Conservation (phyloP, 345 rosid genomes). For the Populus pruinosa region DNA sequence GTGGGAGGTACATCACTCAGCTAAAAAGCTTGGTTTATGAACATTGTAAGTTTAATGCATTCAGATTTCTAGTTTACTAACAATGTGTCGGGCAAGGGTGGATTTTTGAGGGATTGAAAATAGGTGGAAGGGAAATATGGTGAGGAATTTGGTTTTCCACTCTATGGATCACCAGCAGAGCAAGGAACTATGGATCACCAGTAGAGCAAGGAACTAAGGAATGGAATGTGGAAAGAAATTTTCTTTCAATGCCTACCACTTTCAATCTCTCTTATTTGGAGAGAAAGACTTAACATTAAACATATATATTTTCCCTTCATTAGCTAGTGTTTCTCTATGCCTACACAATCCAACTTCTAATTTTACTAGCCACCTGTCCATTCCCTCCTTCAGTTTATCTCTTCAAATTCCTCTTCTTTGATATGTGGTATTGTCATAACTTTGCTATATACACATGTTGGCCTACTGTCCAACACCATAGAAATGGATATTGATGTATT, state of each 20-base stretch:
- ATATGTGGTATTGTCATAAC: too few species aligned
- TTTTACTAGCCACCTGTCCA: neutral
- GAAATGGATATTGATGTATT: too few species aligned
- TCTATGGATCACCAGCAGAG: neutral
- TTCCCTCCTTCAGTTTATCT: neutral
- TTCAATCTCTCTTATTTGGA: neutral
- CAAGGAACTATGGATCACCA: neutral
- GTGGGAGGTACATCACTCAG: neutral
- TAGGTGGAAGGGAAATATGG: neutral
- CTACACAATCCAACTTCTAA: neutral
- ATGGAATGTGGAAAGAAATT: neutral
- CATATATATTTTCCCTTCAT: neutral
- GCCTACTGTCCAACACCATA: too few species aligned
- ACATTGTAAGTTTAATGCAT: neutral
- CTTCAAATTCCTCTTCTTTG: too few species aligned
- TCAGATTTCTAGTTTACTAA: neutral
- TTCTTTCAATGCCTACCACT: neutral
- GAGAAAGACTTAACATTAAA: neutral
- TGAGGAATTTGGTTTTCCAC: neutral
- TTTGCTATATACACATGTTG: too few species aligned
- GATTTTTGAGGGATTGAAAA: neutral
- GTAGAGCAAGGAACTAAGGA: neutral
- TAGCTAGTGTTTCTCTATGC: neutral
- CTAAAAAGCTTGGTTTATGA: neutral
- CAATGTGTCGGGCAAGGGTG: neutral